A percentile compares a stretch with the other conserved stretches of the same genome.
Evolutionary conservation across 257 asterid genomes (phyloP).

Genomic region (Oldenlandia corymbosa): DNA sequence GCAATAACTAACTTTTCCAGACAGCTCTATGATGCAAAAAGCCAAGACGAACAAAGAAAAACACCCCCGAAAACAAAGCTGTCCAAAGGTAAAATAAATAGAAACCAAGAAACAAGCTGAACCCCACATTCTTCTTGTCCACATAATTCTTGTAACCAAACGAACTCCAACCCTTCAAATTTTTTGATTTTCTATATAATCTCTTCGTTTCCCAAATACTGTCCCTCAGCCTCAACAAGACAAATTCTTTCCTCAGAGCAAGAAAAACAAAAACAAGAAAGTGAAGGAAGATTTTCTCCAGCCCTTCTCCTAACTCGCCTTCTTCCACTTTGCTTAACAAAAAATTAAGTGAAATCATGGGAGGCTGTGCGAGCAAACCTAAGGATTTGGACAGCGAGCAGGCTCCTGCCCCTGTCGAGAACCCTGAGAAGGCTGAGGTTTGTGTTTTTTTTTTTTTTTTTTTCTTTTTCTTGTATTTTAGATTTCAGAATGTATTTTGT

Average conservation of each 20-base stretch:
- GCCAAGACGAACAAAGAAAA: too few species aligned
- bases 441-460: too few species aligned
- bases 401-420: constrained; percentile 31
- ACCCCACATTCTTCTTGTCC: constrained; percentile 5
- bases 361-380: constrained; percentile 93
- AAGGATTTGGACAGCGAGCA: constrained; percentile 49
- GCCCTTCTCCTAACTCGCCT: constrained; percentile 21
- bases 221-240: constrained; percentile 23
- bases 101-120: background rate
- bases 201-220: background rate
- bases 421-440: constrained; percentile 34
- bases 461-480: background rate
- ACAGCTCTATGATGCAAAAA: background rate
- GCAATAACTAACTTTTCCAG: background rate
- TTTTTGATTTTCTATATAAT: constrained; percentile 31
- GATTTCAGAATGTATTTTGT: too few species aligned
- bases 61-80: background rate
- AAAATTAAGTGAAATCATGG: constrained; percentile 42
- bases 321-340: constrained; percentile 24
- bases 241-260: background rate
- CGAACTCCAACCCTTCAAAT: too few species aligned
- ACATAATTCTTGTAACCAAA: background rate
- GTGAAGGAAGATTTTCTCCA: background rate
- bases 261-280: background rate
- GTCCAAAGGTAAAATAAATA: background rate